Percentiles rank a stretch among this genome's conserved stretches.
Conservation (phyloP, 2,329 filamentous ascomycete genomes). For the Eutypa lata region DNA sequence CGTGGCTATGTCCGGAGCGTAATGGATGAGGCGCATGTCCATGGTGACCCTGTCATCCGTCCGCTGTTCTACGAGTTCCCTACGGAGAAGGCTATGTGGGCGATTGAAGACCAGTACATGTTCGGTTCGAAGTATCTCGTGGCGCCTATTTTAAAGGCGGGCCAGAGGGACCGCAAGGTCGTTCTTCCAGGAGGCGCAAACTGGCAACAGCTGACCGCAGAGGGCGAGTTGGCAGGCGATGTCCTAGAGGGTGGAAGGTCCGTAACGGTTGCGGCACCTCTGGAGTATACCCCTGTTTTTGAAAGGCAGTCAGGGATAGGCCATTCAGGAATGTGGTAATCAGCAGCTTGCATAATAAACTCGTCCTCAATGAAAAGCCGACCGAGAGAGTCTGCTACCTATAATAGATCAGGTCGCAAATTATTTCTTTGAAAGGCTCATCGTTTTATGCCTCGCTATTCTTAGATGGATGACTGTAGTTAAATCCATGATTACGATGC, state of each 20-base stretch:
- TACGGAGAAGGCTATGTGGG: constrained; percentile 49
- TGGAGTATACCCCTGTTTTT: constrained; percentile 17
- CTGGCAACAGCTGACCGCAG: constrained; percentile 9
- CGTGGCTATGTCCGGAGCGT: constrained; percentile 54
- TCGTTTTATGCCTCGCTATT: no score
- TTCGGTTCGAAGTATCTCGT: constrained; percentile 59
- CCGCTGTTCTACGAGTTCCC: constrained; percentile 65
- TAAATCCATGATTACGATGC: no score
- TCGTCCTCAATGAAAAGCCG: no score
- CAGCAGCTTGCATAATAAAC: no score
- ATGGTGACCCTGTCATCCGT: constrained; percentile 59
- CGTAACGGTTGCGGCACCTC: constrained; percentile 6
- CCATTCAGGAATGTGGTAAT: background rate
- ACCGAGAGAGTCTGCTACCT: no score
- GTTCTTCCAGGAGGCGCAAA: constrained; percentile 8
- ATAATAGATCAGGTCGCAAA: no score
- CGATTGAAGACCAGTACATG: constrained; percentile 60
- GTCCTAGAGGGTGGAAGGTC: constrained; percentile 4
- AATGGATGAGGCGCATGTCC: constrained; percentile 59
- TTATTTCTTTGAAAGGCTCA: no score
- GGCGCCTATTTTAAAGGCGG: constrained; percentile 52
- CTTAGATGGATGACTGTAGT: no score
- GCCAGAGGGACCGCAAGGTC: constrained; percentile 25
- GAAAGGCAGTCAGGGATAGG: constrained; percentile 1
- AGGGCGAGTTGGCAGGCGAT: constrained; percentile 8